phyloP scores from a whole-genome alignment of 306 rosid genomes.

The Medicago arabica region DNA sequence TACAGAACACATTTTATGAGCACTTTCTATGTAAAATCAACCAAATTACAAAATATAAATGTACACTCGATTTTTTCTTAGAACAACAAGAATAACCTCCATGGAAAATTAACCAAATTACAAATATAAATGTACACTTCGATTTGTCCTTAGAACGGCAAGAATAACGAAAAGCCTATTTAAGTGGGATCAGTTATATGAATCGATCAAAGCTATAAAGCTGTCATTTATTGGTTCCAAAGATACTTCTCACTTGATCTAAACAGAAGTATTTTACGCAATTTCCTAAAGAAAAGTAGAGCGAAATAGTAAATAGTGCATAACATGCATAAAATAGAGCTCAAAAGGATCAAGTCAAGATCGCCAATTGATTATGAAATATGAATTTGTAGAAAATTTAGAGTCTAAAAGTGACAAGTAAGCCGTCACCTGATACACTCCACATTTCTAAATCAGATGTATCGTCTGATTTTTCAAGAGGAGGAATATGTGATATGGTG shows the following conservation, averaged over 20 bases:
- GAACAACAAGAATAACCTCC: slow-evolving; percentile 5
- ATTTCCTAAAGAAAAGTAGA: slow-evolving; percentile 6
- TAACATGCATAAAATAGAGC: slow-evolving; percentile 17
- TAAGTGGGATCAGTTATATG: neutral
- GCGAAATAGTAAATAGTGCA: slow-evolving; percentile 14
- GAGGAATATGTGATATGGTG: slow-evolving; percentile 58
- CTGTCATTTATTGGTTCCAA: neutral
- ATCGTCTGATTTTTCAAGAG: slow-evolving; percentile 56
- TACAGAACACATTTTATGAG: slow-evolving; percentile 48
- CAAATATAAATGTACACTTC: slow-evolving; percentile 26
- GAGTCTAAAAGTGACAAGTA: slow-evolving; percentile 22
- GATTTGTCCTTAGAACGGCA: neutral
- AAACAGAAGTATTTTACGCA: neutral
- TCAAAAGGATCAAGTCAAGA: slow-evolving; percentile 15
- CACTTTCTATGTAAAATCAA: slow-evolving; percentile 50
- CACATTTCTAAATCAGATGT: slow-evolving; percentile 70
- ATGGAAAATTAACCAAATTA: slow-evolving; percentile 42
- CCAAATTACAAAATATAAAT: slow-evolving; percentile 38
- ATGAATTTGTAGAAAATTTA: neutral
- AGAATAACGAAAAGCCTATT: neutral
- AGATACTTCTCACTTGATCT: neutral
- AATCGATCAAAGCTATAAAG: slow-evolving; percentile 4
- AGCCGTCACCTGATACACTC: slow-evolving; percentile 68
- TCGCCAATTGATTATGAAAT: slow-evolving; percentile 20
- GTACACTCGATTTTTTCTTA: neutral